phyloP scores from a whole-genome alignment of 352 stramenopile genomes.

The Phytopythium litorale region DNA sequence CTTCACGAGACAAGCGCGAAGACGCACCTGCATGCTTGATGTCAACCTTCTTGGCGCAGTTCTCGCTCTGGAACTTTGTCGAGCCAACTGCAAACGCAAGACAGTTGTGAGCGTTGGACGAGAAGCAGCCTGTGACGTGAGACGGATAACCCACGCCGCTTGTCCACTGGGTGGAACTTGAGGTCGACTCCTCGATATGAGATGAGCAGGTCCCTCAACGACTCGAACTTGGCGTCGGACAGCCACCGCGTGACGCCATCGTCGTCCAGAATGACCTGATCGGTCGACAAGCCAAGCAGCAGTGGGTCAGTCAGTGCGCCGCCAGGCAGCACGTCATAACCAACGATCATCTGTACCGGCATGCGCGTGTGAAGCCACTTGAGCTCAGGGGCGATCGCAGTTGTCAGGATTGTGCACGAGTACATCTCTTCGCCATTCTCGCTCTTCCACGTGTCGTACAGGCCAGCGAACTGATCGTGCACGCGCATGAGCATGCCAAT shows the following conservation, averaged over 20 bases:
- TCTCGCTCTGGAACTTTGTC: slow-evolving; percentile 69
- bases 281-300: background rate
- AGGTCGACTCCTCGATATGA: slow-evolving; percentile 50
- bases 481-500: too few species aligned
- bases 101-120: background rate
- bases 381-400: slow-evolving; percentile 54
- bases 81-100: slow-evolving; percentile 47
- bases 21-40: slow-evolving; percentile 64
- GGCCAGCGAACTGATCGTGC: slow-evolving; percentile 59
- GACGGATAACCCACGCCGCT: slow-evolving; percentile 31
- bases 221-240: slow-evolving; percentile 56
- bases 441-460: slow-evolving; percentile 83
- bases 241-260: slow-evolving; percentile 60
- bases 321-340: background rate
- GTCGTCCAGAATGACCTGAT: slow-evolving; percentile 68
- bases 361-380: slow-evolving; percentile 87
- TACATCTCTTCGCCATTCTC: slow-evolving; percentile 64
- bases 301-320: background rate
- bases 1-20: too few species aligned
- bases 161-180: slow-evolving; percentile 78
- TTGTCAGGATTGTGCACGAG: slow-evolving; percentile 88
- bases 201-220: slow-evolving; percentile 45
- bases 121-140: background rate
- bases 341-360: slow-evolving; percentile 31
- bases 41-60: slow-evolving; percentile 71